Evolutionary conservation across 805 yeast genomes (phyloP), one percentile per base, ranked within the genome.

Genomic region (Starmerella floricola): DNA sequence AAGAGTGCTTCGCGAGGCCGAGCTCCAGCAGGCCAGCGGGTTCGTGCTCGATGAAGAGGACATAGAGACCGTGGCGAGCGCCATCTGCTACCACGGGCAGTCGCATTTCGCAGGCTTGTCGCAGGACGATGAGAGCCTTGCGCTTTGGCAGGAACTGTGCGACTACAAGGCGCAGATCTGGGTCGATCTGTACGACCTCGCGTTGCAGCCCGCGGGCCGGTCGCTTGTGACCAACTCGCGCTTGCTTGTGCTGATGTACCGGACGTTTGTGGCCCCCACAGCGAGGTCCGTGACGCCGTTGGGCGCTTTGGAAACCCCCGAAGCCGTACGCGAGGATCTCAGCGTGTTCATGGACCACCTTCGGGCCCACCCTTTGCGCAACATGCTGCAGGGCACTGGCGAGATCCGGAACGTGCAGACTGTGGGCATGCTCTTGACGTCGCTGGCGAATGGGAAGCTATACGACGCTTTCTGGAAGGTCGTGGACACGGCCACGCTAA

Each of bases 391-490:
- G 23, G 32, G 38, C 12, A 40, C 38, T 4, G 39, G 31, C n/a
- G 50, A 41, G 28, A 27, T 43, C 10, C 28, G 35, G 16, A 44
- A 44, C 30, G 26, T 46, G 17, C 43, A 46, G 19, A 44, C 47
- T 17, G 45, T 57, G 6, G 46, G 50, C 4, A 46, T 60, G 48
- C 43, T 52, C 15, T 46, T 62, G 21, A 45, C 59, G 2, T 50
- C 59, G 4, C 46, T 60, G 24, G 54, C 55, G 15, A 57, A 56
- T 36, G 52, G 49, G 13, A 46, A 44, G 12, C 38, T 41, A 16
- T 59, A 56, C 55, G 42, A 39, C 21, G 42, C 53, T 18, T 59
- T 62, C 35, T 62, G 65, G 65, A 45, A 51, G 18, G 37, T 54
- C 3, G 52, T 58, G 50, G 45, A 51, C 18, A 43, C 45, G n/a